Evolutionary conservation across 78 protist genomes (phyloP).

Genomic region (slime mould (Dictyostelium discoideum)): DNA sequence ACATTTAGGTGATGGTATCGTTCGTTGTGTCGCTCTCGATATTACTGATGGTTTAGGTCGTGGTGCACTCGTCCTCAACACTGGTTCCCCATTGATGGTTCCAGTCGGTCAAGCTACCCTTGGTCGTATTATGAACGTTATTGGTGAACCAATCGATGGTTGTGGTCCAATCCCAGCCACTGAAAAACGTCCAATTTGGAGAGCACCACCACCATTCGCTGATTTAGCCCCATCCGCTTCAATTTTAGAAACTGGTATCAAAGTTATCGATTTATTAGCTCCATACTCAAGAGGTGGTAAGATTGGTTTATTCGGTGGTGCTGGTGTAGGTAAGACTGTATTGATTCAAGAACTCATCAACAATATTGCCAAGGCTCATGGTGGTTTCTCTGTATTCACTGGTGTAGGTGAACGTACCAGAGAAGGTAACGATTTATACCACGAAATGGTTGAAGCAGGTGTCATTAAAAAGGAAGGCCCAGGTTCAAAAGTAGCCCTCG

Average conservation of each 20-base stretch:
- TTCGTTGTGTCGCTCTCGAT: conserved; percentile 99
- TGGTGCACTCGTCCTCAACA: conserved; percentile 92
- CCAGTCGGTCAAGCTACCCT: conserved; percentile 98
- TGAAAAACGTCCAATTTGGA: conserved; percentile 91
- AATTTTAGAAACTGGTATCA: conserved; percentile 98
- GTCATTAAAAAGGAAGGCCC: conserved; percentile 95
- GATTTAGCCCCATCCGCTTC: conserved; percentile 94
- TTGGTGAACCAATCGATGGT: conserved; percentile 99
- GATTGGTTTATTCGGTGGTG: conserved; percentile 99
- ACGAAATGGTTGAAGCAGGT: conserved; percentile 97
- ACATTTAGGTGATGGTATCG: conserved; percentile 98
- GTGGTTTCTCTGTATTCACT: conserved; percentile 99
- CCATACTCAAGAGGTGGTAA: conserved; percentile 99
- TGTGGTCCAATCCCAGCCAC: conserved; percentile 93
- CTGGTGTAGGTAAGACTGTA: conserved; percentile 98
- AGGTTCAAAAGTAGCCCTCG: conserved; percentile 98
- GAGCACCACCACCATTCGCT: conserved; percentile 92
- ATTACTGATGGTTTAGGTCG: conserved; percentile 99
- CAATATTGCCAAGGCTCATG: conserved; percentile 99
- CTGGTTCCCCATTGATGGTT: conserved; percentile 96
- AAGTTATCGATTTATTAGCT: conserved; percentile 98
- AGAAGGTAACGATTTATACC: conserved; percentile 99
- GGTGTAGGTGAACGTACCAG: conserved; percentile 99
- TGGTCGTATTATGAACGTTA: conserved; percentile 99
- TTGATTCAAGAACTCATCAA: conserved; percentile 99